Evolutionary conservation across 352 stramenopile species (phyloP).

Genomic region (Globisporangium orthogonon): DNA sequence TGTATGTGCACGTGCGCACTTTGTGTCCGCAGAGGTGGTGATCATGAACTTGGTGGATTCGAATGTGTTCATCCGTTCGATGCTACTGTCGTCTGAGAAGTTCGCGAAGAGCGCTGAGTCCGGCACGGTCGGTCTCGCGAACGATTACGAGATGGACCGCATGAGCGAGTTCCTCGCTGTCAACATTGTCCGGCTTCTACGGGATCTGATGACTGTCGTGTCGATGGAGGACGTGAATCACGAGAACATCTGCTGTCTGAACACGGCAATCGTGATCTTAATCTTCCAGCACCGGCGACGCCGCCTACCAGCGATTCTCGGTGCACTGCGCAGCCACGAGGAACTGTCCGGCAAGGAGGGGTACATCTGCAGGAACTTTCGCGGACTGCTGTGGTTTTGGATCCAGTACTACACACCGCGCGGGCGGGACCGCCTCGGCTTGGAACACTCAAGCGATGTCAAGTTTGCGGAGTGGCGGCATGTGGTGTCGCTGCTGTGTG

Average conservation of each 20-base stretch:
- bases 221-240: constrained; percentile 94
- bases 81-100: constrained; percentile 79
- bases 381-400: constrained; percentile 93
- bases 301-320: constrained; percentile 64
- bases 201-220: constrained; percentile 94
- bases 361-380: constrained; percentile 88
- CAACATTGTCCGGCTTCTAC: constrained; percentile 88
- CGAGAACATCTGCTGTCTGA: constrained; percentile 97
- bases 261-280: constrained; percentile 94
- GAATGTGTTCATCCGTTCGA: constrained; percentile 95
- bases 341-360: constrained; percentile 52
- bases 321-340: constrained; percentile 61
- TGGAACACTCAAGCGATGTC: constrained; percentile 94
- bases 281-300: constrained; percentile 91
- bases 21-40: constrained; percentile 65
- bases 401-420: constrained; percentile 94
- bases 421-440: constrained; percentile 88
- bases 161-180: constrained; percentile 86
- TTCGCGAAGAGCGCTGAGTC: constrained; percentile 36
- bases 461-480: constrained; percentile 92
- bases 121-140: constrained; percentile 32
- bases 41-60: constrained; percentile 94
- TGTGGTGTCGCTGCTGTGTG: constrained; percentile 88
- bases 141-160: constrained; percentile 65
- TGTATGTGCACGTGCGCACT: neutral